Conservation (phyloP, 331 rosid species). For the Stylosanthes scabra region DNA sequence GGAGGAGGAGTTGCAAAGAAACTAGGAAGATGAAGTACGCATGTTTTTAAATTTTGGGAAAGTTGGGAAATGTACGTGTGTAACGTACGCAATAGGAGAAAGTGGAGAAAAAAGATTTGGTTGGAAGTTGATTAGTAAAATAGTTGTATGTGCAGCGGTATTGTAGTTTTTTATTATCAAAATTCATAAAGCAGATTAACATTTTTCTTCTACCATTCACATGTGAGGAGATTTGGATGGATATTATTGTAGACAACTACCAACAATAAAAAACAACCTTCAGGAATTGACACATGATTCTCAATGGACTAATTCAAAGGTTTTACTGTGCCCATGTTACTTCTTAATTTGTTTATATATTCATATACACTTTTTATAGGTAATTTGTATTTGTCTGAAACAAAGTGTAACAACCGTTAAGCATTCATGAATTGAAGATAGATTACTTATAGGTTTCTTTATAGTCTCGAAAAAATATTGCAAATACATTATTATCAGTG, state of each 20-base stretch:
- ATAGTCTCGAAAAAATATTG: too few species aligned
- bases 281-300: conserved; percentile 4
- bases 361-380: conserved; percentile 1
- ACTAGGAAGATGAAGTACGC: too few species aligned
- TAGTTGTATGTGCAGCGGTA: too few species aligned
- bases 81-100: too few species aligned
- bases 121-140: too few species aligned
- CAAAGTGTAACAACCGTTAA: not conserved
- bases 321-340: not conserved
- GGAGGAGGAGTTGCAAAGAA: too few species aligned
- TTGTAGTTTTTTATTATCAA: too few species aligned
- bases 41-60: too few species aligned
- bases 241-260: not conserved
- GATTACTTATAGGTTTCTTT: not conserved
- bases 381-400: conserved; percentile 24
- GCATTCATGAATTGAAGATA: not conserved
- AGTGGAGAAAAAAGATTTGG: too few species aligned
- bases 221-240: not conserved
- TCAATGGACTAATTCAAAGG: conserved; percentile 8
- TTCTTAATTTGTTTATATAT: not conserved
- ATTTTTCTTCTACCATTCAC: not conserved
- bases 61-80: too few species aligned
- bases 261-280: conserved; percentile 14
- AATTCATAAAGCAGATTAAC: too few species aligned
- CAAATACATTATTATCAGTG: too few species aligned